A percentile compares a stretch with the other conserved stretches of the same genome.
phyloP scores from a whole-genome alignment of 805 yeast genomes.

The Ogataea parapolymorpha region DNA sequence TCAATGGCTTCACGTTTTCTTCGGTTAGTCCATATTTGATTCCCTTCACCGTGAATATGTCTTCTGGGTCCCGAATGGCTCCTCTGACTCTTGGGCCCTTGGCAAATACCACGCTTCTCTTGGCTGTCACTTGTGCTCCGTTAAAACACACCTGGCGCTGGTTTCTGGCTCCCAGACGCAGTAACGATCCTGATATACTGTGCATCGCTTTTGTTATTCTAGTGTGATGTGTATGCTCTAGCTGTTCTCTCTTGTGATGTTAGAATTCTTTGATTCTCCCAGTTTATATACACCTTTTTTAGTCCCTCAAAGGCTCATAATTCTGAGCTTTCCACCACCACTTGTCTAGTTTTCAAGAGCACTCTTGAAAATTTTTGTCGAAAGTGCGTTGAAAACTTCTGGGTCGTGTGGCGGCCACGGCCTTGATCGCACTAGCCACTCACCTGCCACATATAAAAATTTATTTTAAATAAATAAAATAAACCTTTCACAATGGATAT shows the following conservation, averaged over 20 bases:
- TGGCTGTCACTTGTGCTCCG: constrained; percentile 7
- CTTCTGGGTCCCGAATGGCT: constrained; percentile 66
- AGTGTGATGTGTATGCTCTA: background rate
- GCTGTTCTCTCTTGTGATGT: too few species aligned
- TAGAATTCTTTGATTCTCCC: background rate
- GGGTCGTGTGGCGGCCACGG: constrained; percentile 15
- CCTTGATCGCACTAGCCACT: constrained; percentile 8
- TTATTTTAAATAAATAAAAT: constrained; percentile 2
- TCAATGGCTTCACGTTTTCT: constrained; percentile 47
- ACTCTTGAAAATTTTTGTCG: constrained; percentile 21
- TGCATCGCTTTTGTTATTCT: background rate
- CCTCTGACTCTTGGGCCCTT: constrained; percentile 63
- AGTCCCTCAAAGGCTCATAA: constrained; percentile 6
- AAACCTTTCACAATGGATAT: constrained; percentile 65
- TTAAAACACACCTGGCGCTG: background rate
- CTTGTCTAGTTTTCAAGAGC: background rate
- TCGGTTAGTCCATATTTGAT: constrained; percentile 50
- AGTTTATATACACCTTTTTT: background rate
- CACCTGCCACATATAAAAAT: constrained; percentile 11
- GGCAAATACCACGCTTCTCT: constrained; percentile 37
- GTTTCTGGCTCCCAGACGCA: constrained; percentile 1
- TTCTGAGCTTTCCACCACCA: constrained; percentile 4
- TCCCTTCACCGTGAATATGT: constrained; percentile 50
- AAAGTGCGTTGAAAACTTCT: constrained; percentile 13
- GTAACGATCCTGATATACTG: constrained; percentile 3